Evolutionary conservation across 192 early-diverging fungal genomes (phyloP).

Genomic region (Backusella psychrophila): DNA sequence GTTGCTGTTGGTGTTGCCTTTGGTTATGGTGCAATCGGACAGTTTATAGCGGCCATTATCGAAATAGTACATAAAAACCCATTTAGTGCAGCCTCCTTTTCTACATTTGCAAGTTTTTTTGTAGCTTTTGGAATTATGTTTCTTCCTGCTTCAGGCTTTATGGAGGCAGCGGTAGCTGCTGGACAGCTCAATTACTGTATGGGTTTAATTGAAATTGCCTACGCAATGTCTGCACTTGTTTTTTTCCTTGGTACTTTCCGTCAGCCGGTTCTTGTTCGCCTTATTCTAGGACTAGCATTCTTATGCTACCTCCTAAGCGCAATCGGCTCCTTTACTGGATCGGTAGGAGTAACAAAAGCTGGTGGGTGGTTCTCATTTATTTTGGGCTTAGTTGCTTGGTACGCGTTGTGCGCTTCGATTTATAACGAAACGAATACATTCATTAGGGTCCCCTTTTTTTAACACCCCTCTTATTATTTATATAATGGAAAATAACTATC

Average conservation of each 20-base stretch:
- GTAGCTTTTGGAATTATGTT: conserved; percentile 28
- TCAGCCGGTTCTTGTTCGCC: conserved; percentile 12
- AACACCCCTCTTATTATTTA: not conserved
- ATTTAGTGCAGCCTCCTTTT: conserved; percentile 18
- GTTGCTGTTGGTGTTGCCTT: conserved; percentile 26
- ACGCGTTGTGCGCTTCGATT: conserved; percentile 12
- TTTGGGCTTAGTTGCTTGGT: conserved; percentile 20
- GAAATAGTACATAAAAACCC: conserved; percentile 21
- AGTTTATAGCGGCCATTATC: conserved; percentile 11
- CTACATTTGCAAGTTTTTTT: conserved; percentile 23
- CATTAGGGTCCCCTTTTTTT: conserved; percentile 14
- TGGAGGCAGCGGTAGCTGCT: not conserved
- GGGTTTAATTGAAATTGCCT: conserved; percentile 13
- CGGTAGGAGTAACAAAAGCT: not conserved
- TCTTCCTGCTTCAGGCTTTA: conserved; percentile 11
- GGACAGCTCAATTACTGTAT: not conserved
- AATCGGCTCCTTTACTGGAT: not conserved
- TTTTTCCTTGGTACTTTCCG: conserved; percentile 24
- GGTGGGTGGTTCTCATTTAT: conserved; percentile 26
- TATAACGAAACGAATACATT: conserved; percentile 5
- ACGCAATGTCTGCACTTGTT: conserved; percentile 14
- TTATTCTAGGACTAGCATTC: conserved; percentile 13
- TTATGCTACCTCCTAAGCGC: conserved; percentile 17
- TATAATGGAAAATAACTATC: not conserved
- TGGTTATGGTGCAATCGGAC: conserved; percentile 20